Conservation (phyloP, 1,284 basidiomycete genomes). For the Pyrrhoderma lamaoense region DNA sequence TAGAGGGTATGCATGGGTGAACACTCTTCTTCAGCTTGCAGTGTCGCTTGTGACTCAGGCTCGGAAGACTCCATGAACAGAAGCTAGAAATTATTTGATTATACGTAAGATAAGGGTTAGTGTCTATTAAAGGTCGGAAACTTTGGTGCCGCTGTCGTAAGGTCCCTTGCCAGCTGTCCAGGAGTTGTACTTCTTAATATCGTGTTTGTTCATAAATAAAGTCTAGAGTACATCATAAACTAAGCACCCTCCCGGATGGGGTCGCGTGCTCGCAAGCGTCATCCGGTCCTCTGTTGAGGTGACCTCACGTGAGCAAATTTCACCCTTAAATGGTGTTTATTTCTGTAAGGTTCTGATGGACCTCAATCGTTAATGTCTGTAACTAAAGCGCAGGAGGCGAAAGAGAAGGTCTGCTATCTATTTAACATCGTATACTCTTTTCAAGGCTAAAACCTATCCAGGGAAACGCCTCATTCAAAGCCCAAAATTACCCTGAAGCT, state of each 20-base stretch:
- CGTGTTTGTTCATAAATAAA: too few species aligned
- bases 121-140: too few species aligned
- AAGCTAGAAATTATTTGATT: slow-evolving; percentile 45
- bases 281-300: too few species aligned
- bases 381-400: slow-evolving; percentile 15
- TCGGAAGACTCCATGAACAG: slow-evolving; percentile 2
- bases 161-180: too few species aligned
- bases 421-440: not conserved
- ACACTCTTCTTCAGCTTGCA: slow-evolving; percentile 1
- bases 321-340: too few species aligned
- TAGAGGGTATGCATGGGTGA: slow-evolving; percentile 50
- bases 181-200: too few species aligned
- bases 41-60: not conserved
- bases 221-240: not conserved
- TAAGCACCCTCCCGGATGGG: not conserved
- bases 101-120: not conserved
- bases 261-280: not conserved
- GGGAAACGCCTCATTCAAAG: slow-evolving; percentile 56
- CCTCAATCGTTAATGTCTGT: not conserved
- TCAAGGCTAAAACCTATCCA: slow-evolving; percentile 22
- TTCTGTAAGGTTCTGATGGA: too few species aligned
- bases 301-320: too few species aligned
- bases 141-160: too few species aligned
- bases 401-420: slow-evolving; percentile 12
- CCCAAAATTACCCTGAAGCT: slow-evolving; percentile 43